Evolutionary conservation across 1,139 yeast species (phyloP).

Genomic region (Saccharomyces hybrid): DNA sequence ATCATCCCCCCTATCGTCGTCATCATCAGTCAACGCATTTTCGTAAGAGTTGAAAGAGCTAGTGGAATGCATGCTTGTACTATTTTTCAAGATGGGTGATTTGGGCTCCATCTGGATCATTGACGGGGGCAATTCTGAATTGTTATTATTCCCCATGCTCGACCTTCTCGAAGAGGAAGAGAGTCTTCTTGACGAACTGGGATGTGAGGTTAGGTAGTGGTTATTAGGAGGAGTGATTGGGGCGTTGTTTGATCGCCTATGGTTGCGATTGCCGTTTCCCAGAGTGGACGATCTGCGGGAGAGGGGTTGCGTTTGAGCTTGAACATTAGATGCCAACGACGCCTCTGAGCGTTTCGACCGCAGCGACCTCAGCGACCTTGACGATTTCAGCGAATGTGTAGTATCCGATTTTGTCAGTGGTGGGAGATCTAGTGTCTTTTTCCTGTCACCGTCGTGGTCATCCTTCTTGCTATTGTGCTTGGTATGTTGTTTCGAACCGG

Average conservation of each 20-base stretch:
- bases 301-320: not conserved
- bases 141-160: constrained; percentile 5
- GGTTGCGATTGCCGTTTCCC: not conserved
- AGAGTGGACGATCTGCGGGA: not conserved
- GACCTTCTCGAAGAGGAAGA: constrained; percentile 19
- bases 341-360: constrained; percentile 34
- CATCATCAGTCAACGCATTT: constrained; percentile 10
- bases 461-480: constrained; percentile 12
- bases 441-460: constrained; percentile 13
- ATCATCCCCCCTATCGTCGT: constrained; percentile 4
- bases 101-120: constrained; percentile 58
- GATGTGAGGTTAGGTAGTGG: not conserved
- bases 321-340: not conserved
- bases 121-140: constrained; percentile 44
- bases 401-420: constrained; percentile 47
- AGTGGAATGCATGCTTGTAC: constrained; percentile 17
- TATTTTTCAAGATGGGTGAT: constrained; percentile 45
- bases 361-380: constrained; percentile 43
- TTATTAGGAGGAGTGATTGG: not conserved
- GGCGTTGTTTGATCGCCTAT: not conserved
- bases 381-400: constrained; percentile 43
- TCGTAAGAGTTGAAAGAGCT: constrained; percentile 10
- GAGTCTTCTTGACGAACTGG: not conserved
- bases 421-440: constrained; percentile 35
- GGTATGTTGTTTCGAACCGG: constrained; percentile 22